Evolutionary conservation across 2,329 filamentous ascomycete species (phyloP), one percentile per base, ranked within the genome.

Genomic region (Dactylellina haptotyla): DNA sequence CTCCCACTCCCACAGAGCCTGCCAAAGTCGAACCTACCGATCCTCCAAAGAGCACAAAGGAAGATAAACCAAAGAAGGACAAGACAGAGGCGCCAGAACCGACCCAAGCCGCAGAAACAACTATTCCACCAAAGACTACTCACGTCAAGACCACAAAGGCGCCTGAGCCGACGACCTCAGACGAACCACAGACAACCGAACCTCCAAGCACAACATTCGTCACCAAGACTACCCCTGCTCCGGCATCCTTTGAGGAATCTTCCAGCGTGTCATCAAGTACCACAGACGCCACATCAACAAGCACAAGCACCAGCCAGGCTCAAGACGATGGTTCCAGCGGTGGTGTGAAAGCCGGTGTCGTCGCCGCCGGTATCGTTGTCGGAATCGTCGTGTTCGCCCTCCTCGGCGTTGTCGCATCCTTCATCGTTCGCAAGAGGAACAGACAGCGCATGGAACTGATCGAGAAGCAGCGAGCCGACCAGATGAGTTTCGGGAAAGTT

Each of bases 331-430:
- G 16, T 16, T 71, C 66, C 48, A 25, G 20, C 6, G 23, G 43
- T 16, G 56, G 53, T 28, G 58, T 58, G n/a, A 73, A 73, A 50
- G 34, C 61, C 28, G 69, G 69, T 30, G 39, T 66, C 10, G 54
- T 73, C 4, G 69, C 69, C 10, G 69, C 61, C 3, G 69, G 69
- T 9, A 61, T 73, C 39, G 48, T 73, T 2, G 69, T 59, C 14
- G 69, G 69, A 8, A 39, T 73, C 23, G 41, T 73, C 0, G 61
- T 73, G 30, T 66, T 73, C 32, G 69, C 69, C 8, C 6, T 59
- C 2, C 3, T 73, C 25, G 61, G 61, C 26, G 53, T 66, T 6
- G 56, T 63, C 10, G 61, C 41, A 12, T 61, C 61, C 6, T 54
- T 66, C 12, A 39, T 73, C n/a, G 57, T 61, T 23, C 30, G 69